Conservation (phyloP, 2,329 filamentous ascomycete species). For the Scorias spongiosa region DNA sequence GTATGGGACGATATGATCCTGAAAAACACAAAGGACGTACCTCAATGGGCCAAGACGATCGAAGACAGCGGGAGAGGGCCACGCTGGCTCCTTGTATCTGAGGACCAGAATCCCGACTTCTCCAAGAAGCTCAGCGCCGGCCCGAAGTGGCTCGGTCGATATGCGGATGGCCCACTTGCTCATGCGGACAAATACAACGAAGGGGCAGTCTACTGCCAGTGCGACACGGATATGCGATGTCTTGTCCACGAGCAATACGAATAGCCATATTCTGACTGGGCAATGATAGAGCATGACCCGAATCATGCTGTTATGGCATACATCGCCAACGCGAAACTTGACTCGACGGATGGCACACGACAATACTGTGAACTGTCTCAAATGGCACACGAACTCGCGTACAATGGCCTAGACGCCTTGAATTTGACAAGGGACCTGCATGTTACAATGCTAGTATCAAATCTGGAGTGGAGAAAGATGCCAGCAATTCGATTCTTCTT, state of each 20-base stretch:
- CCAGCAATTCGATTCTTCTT: too few species aligned
- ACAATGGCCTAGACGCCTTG: too few species aligned
- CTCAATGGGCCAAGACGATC: neutral
- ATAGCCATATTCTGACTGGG: neutral
- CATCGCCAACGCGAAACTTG: too few species aligned
- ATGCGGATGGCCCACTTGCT: neutral
- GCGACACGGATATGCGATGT: neutral
- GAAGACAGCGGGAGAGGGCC: neutral
- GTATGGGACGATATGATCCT: neutral
- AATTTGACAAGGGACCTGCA: too few species aligned
- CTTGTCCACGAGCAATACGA: neutral
- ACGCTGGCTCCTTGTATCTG: neutral
- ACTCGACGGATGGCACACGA: too few species aligned
- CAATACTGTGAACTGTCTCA: too few species aligned
- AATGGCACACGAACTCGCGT: too few species aligned
- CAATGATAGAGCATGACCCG: too few species aligned
- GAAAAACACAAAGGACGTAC: neutral
- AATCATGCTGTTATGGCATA: too few species aligned
- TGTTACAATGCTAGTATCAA: too few species aligned
- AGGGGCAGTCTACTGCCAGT: neutral
- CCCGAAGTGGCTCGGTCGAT: neutral
- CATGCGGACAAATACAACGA: neutral
- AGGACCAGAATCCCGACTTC: neutral
- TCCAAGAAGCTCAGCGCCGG: neutral
- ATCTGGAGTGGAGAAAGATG: too few species aligned